Evolutionary conservation across 345 rosid genomes (phyloP), one percentile per base, ranked within the genome.

Genomic region (Bruguiera sexangula): DNA sequence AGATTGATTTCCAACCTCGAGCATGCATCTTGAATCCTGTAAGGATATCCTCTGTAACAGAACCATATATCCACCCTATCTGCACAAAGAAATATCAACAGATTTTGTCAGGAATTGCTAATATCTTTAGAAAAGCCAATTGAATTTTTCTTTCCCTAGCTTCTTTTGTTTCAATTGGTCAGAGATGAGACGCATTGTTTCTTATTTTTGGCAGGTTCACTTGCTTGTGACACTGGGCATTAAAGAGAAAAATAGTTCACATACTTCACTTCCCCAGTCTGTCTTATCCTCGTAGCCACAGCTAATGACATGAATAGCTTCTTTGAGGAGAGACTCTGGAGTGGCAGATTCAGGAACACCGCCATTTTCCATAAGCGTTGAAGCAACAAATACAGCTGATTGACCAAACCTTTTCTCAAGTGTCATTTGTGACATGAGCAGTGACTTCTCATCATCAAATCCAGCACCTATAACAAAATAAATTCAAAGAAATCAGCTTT

Each of bases 231-330:
- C 46, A 63, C n/a, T 13, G 19, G 48, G 16, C 22, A 50, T 27
- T 52, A 60, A 69, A 13, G 52, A n/a, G 11, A 30, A 10, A 24
- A 19, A 6, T 21, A 7, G 24, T 36, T 32, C 20, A 53, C 74
- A 1, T 53, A 81, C 84, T 75, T 81, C 85, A 60, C 62, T 75
- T 21, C 85, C 85, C 85, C 85, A 81, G 60, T 78, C 82, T 58
- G 85, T 78, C 78, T 81, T 81, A 69, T 81, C 85, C 70, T 81
- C 85, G 10, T 81, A 81, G 22, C 85, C 85, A 53, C 85, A 81
- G 43, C 85, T 78, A 57, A 81, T 81, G 60, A 81, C 85, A 70
- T 81, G 85, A 64, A 81, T 81, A 6, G 85, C 85, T 73, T 81
- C 82, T 73, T 81, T 81, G 8, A 81, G 65, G 52, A 81, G 78